A percentile compares a stretch with the other conserved stretches of the same genome.
These are phyloP conservation scores for Aotearoamyces nothofagi DNA, from an alignment of 2,329 filamentous ascomycete species.

Conservation along the genomic window DNA sequence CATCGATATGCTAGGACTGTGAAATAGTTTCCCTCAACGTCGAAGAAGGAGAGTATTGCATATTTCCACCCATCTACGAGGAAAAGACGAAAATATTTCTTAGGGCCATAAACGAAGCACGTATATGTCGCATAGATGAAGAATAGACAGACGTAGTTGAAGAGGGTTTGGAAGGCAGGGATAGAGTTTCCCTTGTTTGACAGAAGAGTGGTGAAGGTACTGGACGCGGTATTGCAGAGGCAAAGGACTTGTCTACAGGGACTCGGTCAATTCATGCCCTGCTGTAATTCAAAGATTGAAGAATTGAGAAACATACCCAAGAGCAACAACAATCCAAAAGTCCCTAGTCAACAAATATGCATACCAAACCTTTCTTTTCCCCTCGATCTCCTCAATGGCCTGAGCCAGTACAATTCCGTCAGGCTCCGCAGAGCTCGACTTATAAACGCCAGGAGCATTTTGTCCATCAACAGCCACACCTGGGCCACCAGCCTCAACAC, in stretches of 20 bases:
- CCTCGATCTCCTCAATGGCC: constrained; percentile 39
- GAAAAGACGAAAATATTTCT: constrained; percentile 49
- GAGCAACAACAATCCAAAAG: constrained; percentile 69
- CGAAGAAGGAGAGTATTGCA: constrained; percentile 79
- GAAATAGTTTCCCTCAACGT: constrained; percentile 97
- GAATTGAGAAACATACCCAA: constrained; percentile 39
- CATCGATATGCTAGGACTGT: constrained; percentile 81
- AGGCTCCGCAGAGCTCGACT: neutral
- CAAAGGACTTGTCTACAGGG: constrained; percentile 55
- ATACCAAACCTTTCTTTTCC: constrained; percentile 40
- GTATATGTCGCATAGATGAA: constrained; percentile 70
- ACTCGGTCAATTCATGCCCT: constrained; percentile 1
- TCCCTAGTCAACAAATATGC: constrained; percentile 70
- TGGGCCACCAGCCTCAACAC: constrained; percentile 3
- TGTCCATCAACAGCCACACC: constrained; percentile 6
- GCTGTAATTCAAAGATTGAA: too few relatives aligned
- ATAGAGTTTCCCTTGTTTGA: constrained; percentile 55
- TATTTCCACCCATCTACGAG: constrained; percentile 78
- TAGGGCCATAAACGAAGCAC: constrained; percentile 63
- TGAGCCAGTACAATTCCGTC: constrained; percentile 21
- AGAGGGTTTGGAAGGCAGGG: constrained; percentile 88
- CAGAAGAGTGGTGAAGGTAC: constrained; percentile 76
- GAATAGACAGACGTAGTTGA: constrained; percentile 81
- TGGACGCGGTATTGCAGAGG: constrained; percentile 82
- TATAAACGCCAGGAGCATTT: constrained; percentile 6